Conservation (phyloP, 2,329 filamentous ascomycete genomes). For the Aspergillus ochraceoroseus region DNA sequence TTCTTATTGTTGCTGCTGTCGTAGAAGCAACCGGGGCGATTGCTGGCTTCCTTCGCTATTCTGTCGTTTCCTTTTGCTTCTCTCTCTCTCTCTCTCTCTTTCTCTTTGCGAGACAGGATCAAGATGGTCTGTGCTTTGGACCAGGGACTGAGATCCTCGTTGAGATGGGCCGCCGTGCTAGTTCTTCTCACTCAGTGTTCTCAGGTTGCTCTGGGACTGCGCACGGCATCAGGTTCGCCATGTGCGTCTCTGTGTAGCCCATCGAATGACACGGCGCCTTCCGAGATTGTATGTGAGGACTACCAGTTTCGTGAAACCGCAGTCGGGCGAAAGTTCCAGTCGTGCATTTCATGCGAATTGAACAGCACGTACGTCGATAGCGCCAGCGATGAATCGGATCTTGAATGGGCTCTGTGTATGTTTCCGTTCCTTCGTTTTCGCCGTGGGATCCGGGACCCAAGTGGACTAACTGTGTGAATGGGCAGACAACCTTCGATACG, state of each 20-base stretch:
- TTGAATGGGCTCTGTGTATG: constrained; percentile 47
- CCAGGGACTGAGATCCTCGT: constrained; percentile 13
- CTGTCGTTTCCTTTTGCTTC: background rate
- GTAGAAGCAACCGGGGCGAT: too few species aligned
- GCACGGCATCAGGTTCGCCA: constrained; percentile 38
- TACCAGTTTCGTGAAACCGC: constrained; percentile 31
- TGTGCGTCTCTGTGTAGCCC: constrained; percentile 33
- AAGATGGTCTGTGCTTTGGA: constrained; percentile 23
- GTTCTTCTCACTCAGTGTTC: constrained; percentile 22
- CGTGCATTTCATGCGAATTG: constrained; percentile 43
- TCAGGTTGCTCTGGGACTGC: constrained; percentile 26
- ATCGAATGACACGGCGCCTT: constrained; percentile 37
- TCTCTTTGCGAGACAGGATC: background rate
- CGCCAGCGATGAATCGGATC: constrained; percentile 39
- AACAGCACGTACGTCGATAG: constrained; percentile 36
- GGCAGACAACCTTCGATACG: constrained; percentile 46
- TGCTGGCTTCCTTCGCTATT: too few species aligned
- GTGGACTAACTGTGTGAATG: background rate
- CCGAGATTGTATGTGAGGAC: constrained; percentile 43
- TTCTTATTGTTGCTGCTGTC: constrained; percentile 6
- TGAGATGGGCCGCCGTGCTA: constrained; percentile 20
- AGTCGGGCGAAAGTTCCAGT: constrained; percentile 36
- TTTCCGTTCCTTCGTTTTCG: background rate
- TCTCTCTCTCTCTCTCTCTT: background rate
- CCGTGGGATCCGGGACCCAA: background rate